Base-by-base conservation (phyloP, 805 yeast species). In the Schwanniomyces vanrijiae region DNA sequence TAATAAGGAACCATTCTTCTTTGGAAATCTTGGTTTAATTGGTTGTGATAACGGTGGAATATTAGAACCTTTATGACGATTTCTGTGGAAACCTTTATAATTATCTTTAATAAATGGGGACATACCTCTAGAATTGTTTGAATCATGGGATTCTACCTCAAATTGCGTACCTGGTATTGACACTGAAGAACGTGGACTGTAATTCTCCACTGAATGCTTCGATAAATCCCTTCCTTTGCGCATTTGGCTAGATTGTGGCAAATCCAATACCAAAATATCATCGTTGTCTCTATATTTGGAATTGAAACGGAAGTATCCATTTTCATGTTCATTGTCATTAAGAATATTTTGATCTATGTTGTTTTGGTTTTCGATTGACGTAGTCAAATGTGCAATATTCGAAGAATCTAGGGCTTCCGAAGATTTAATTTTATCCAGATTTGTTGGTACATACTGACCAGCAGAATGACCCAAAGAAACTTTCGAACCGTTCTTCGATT, bases 1-100 rank as follows among this genome's bases (percentile, higher is more conserved):
- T 22, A 73, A 56, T 39, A 74, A 52, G 1, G 71, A 62, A 29
- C 64, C 54, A 35, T 71, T 64, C 52, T 69, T 65, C 52, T 70
- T 73, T 48, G 64, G 65, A 56, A 70, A 68, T 38, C 68, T 65
- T 0, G 81, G 81, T 50, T 76, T 77, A 24, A 78, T 72, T 1
- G 82, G 82, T n/a, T 71, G 77, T 19, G 63, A 52, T 39, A 76
- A 65, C 3, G 82, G 82, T 0, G 82, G 81, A 2, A 71, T 58
- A 14, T 69, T 68, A 19, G 62, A 60, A 7, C 64, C 65, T 16
- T 64, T 59, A 39, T 57, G 60, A 25, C 60, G 52, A 37, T 61
- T 62, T 11, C 66, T 64, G 51, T 73, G 78, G 57, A 73, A 72
- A 4, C 78, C 78, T 37, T 64, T 61, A 53, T 73, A 73, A 45